Evolutionary conservation across 2,329 filamentous ascomycete species (phyloP).

Genomic region (Epichloe gansuensis): DNA sequence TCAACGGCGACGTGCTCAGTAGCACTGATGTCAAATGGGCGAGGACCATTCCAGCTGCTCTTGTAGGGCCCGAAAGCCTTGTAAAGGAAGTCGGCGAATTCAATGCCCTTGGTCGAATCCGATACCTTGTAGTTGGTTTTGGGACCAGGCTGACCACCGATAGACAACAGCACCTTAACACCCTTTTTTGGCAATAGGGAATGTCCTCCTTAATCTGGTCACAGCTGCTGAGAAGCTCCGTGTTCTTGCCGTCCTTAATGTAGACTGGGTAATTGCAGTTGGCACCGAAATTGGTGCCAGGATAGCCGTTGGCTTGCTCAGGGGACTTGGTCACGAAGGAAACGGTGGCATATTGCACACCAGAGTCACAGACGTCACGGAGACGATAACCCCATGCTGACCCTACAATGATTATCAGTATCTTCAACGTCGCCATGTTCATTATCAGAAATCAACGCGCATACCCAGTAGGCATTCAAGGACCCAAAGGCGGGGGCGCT

Average conservation of each 20-base stretch:
- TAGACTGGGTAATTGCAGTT: conserved; percentile 23
- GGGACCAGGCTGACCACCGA: conserved; percentile 23
- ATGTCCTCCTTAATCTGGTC: conserved; percentile 26
- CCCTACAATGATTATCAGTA: conserved; percentile 16
- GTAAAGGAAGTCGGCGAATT: conserved; percentile 28
- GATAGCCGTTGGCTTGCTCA: conserved; percentile 23
- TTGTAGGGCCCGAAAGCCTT: conserved; percentile 26
- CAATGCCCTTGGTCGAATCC: conserved; percentile 17
- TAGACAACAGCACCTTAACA: conserved; percentile 31
- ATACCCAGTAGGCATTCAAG: conserved; percentile 2
- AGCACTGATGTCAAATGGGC: conserved; percentile 25
- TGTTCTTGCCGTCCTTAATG: conserved; percentile 11
- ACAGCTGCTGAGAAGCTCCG: conserved; percentile 25
- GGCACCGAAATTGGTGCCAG: conserved; percentile 27
- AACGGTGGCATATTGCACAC: conserved; percentile 26
- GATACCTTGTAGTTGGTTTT: conserved; percentile 21
- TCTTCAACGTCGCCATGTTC: background rate
- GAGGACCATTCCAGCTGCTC: conserved; percentile 19
- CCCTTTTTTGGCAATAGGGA: conserved; percentile 27
- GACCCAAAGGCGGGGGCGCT: conserved; percentile 4
- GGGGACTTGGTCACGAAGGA: conserved; percentile 27
- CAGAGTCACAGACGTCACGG: conserved; percentile 23
- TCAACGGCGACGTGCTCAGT: conserved; percentile 21
- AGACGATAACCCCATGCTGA: conserved; percentile 23
- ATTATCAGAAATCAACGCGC: background rate